phyloP scores from a whole-genome alignment of 305 asterid genomes.

The Ilex paraguariensis region DNA sequence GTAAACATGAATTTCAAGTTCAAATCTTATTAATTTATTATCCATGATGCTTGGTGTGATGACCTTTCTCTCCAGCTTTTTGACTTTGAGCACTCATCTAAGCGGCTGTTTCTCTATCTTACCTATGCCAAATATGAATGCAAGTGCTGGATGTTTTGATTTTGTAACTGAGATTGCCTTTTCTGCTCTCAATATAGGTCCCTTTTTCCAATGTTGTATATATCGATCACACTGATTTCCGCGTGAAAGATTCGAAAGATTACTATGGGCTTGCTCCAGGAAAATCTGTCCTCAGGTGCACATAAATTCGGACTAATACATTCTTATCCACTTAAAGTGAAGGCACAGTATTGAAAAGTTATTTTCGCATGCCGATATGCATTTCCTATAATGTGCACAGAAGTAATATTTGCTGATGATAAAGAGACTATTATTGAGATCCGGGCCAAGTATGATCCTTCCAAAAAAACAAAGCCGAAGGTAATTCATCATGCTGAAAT shows the following conservation, averaged over 20 bases:
- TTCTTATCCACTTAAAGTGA: slow-evolving; percentile 2
- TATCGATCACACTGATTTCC: slow-evolving; percentile 77
- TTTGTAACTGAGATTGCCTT: slow-evolving; percentile 10
- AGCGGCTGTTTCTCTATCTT: neutral
- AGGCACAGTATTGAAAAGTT: slow-evolving; percentile 8
- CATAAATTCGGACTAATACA: neutral
- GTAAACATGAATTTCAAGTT: slow-evolving; percentile 20
- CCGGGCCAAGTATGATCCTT: slow-evolving; percentile 71
- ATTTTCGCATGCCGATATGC: slow-evolving; percentile 58
- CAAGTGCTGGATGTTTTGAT: neutral
- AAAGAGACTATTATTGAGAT: slow-evolving; percentile 60
- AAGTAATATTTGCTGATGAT: slow-evolving; percentile 58
- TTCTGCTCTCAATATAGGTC: slow-evolving; percentile 41
- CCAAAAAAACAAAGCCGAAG: slow-evolving; percentile 79
- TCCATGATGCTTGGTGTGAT: no score
- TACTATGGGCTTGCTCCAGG: slow-evolving; percentile 97
- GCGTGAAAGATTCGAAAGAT: slow-evolving; percentile 85
- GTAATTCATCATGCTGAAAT: slow-evolving; percentile 19
- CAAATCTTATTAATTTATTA: neutral
- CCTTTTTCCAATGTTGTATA: slow-evolving; percentile 85
- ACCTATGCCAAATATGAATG: neutral
- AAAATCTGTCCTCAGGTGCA: slow-evolving; percentile 81
- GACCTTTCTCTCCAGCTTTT: no score
- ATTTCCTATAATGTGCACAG: slow-evolving; percentile 78
- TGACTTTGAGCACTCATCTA: neutral